phyloP scores from a whole-genome alignment of 164 flowering plant genomes.

The Kalanchoe fedtschenkoi region DNA sequence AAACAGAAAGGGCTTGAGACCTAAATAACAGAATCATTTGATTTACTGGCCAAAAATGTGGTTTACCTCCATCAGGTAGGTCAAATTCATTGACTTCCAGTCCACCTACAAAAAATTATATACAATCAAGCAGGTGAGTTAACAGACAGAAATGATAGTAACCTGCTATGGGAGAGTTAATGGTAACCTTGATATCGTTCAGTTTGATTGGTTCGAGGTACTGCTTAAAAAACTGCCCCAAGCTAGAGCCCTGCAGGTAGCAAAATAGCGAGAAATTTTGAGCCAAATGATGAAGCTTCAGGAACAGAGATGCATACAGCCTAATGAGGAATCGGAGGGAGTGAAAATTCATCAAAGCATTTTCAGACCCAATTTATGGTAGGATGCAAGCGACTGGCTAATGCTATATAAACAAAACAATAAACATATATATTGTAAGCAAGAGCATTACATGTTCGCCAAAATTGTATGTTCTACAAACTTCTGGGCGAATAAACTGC shows the following conservation, averaged over 20 bases:
- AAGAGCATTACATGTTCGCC: constrained; percentile 81
- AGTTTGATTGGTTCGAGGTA: constrained; percentile 90
- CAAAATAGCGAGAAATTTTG: neutral
- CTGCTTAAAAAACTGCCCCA: constrained; percentile 90
- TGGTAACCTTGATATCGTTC: constrained; percentile 66
- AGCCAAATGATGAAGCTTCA: neutral
- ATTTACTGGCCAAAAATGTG: neutral
- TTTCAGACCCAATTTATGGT: neutral
- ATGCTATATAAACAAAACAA: constrained; percentile 1
- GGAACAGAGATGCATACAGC: neutral
- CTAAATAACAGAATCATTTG: constrained; percentile 6
- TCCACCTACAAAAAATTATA: constrained; percentile 42
- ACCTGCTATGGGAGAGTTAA: neutral
- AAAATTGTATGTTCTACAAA: constrained; percentile 96
- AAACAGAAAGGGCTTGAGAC: neutral
- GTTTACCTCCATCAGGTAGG: constrained; percentile 75
- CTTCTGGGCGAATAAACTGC: constrained; percentile 93
- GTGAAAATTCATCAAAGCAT: neutral
- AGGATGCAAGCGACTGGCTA: constrained; percentile 1
- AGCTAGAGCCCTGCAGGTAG: constrained; percentile 72
- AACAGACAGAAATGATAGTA: neutral
- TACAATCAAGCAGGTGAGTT: constrained; percentile 6
- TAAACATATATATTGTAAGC: neutral
- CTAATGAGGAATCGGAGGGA: neutral
- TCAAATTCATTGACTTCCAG: constrained; percentile 88